These are phyloP conservation scores for Tremella mesenterica DNA, from an alignment of 768 basidiomycete genomes.

Conservation along the genomic window DNA sequence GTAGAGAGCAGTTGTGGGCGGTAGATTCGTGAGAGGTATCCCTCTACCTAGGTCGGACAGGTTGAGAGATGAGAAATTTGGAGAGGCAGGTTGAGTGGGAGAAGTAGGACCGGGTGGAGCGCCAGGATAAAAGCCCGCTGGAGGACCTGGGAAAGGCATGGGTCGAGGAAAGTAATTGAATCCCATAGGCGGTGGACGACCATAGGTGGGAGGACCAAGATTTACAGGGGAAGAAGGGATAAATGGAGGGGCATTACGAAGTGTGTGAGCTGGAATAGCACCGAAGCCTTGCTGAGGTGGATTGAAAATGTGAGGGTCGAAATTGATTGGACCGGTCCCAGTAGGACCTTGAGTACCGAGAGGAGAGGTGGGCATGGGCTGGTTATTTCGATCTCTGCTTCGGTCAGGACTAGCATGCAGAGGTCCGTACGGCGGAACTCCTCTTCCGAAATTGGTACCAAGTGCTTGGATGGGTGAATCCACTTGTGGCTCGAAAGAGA, in stretches of 20 bases:
- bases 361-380: background rate
- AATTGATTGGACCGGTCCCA: conserved; percentile 13
- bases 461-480: background rate
- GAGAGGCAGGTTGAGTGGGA: conserved; percentile 14
- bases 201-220: background rate
- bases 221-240: background rate
- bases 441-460: background rate
- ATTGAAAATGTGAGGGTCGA: conserved; percentile 4
- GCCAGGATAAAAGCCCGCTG: conserved; percentile 3
- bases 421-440: background rate
- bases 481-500: conserved; percentile 19
- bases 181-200: too few relatives aligned
- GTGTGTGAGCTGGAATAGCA: background rate
- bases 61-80: conserved; percentile 33
- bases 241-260: background rate
- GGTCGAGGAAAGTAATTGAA: background rate
- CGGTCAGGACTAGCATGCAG: background rate
- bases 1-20: conserved; percentile 77
- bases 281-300: conserved; percentile 2
- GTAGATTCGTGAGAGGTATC: conserved; percentile 73
- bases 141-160: background rate
- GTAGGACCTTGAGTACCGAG: background rate
- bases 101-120: conserved; percentile 5
- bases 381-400: background rate
- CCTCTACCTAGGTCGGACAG: conserved; percentile 63